Evolutionary conservation across 345 rosid genomes (phyloP), one percentile per base, ranked within the genome.

Genomic region (Kandelia obovata): DNA sequence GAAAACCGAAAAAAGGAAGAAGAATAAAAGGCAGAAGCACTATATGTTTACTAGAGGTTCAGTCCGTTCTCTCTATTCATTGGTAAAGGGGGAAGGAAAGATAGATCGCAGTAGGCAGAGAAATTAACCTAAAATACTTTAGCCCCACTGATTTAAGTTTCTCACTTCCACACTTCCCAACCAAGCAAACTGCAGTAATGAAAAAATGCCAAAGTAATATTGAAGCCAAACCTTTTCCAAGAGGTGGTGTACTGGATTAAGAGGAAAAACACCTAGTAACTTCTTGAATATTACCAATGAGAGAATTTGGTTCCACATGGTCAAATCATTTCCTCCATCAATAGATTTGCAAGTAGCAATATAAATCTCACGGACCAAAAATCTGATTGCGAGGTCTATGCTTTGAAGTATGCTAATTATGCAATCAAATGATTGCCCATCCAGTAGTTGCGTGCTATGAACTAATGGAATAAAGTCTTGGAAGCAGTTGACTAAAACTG

Each of bases 401-500:
- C 96, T 84, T 80, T 78, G 83, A 71, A 95, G 89, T 64, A 84
- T 76, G 70, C 64, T 80, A 28, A 71, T 79, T 72, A 88, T 66
- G 73, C 92, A 86, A 62, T 85, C 86, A 87, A 86, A 89, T 66
- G 89, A 84, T 65, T 70, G 80, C 53, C 69, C 80, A 71, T 88
- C 92, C 62, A 87, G 64, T 68, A 66, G 74, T 6, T 77, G 75
- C 62, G 64, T 72, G 47, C 82, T 66, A 64, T 83, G 87, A 80
- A 81, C 75, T 69, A 82, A 66, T 16, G 87, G 85, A 68, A 84
- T 67, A 73, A 90, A 84, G 53, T 92, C 93, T 83, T 80, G 82
- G 80, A 92, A 85, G 81, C 92, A 87, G 64, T 58, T 80, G 64
- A 90, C 68, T 61, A 92, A 76, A 81, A 84, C 85, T 72, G 80